Base-by-base conservation (phyloP, 1,284 basidiomycete genomes). In the Exobasidium rhododendri region DNA sequence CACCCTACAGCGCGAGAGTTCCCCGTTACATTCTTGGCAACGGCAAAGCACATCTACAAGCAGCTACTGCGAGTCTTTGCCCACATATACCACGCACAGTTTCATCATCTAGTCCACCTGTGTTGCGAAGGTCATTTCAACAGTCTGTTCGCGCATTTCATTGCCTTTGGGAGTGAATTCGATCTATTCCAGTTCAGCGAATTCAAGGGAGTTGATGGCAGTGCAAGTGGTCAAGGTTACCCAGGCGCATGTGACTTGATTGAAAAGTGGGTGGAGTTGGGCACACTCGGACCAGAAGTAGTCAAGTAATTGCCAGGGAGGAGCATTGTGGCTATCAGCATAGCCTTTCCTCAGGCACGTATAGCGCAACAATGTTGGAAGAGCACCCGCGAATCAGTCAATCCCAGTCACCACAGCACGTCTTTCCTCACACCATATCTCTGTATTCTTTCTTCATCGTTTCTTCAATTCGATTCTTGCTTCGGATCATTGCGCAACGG, bases 41-140 rank as follows among this genome's bases (percentile, higher is more conserved):
- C 92, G 5, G 89, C 94, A 71, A 94, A 96, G 79, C 93, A 97
- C 82, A 88, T 97, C 72, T 98, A 97, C 83, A 89, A 92, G 55
- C 94, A 97, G 77, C 88, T 98, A 31, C 87, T 98, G 61, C 89
- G 94, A 52, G 92, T 98, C 53, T 97, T 97, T 81, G 94, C 94
- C 1, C 94, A 98, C 82, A 88, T 98, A 76, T 98, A 97, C 82
- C 90, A 97, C 80, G 89, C 92, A 3, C 94, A 98, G 80, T 98
- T 94, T 80, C 83, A 85, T 22, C 89, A 91, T 44, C 87, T 90
- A 73, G 87, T 97, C 70, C 94, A 98, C 80, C 86, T 98, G 24
- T 91, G 91, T 61, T 88, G 91, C 51, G 94, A 97, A 78, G 93
- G 93, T 0, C 94, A 97, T 81, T 93, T 97, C 83, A 97, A 97